phyloP scores from a whole-genome alignment of 1,139 yeast genomes.

The Ashbya aceris region DNA sequence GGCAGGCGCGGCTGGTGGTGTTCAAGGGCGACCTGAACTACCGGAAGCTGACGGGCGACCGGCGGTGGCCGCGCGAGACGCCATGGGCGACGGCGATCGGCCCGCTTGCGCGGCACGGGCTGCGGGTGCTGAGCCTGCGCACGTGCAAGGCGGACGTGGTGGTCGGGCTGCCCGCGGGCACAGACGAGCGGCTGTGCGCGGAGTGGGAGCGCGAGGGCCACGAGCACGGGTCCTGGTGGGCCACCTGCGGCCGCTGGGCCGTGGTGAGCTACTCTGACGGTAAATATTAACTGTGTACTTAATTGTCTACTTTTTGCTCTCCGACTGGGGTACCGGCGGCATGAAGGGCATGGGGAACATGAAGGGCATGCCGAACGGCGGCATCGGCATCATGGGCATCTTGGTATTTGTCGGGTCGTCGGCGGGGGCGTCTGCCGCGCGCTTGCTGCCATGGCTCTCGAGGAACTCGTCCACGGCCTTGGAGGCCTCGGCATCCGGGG shows the following conservation, averaged over 20 bases:
- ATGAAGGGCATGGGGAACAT: slow-evolving; percentile 16
- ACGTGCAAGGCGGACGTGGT: slow-evolving; percentile 97
- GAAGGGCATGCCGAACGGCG: slow-evolving; percentile 18
- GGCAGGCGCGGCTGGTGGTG: slow-evolving; percentile 59
- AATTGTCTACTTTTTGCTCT: not conserved
- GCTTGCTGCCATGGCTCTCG: slow-evolving; percentile 32
- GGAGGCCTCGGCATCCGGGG: slow-evolving; percentile 51
- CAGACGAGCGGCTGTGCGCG: slow-evolving; percentile 55
- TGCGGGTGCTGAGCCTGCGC: slow-evolving; percentile 66
- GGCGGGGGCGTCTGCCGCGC: slow-evolving; percentile 1
- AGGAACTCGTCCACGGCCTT: slow-evolving; percentile 45
- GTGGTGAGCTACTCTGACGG: slow-evolving; percentile 53
- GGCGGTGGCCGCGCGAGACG: slow-evolving; percentile 78
- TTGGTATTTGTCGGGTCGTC: slow-evolving; percentile 9
- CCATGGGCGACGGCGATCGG: slow-evolving; percentile 65
- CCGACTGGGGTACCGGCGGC: slow-evolving; percentile 6
- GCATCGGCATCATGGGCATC: slow-evolving; percentile 11
- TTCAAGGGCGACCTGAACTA: slow-evolving; percentile 95
- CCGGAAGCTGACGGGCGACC: slow-evolving; percentile 86
- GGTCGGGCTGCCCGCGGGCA: slow-evolving; percentile 69
- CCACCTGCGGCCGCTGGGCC: slow-evolving; percentile 87
- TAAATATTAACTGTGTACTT: slow-evolving; percentile 5
- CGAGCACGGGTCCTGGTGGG: slow-evolving; percentile 69
- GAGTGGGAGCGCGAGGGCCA: slow-evolving; percentile 51
- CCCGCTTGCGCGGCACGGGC: slow-evolving; percentile 47